Percentiles rank a stretch among this genome's conserved stretches.
These are phyloP conservation scores for Podila epicladia DNA, from an alignment of 192 early-diverging fungal genomes.

Conservation along the genomic window DNA sequence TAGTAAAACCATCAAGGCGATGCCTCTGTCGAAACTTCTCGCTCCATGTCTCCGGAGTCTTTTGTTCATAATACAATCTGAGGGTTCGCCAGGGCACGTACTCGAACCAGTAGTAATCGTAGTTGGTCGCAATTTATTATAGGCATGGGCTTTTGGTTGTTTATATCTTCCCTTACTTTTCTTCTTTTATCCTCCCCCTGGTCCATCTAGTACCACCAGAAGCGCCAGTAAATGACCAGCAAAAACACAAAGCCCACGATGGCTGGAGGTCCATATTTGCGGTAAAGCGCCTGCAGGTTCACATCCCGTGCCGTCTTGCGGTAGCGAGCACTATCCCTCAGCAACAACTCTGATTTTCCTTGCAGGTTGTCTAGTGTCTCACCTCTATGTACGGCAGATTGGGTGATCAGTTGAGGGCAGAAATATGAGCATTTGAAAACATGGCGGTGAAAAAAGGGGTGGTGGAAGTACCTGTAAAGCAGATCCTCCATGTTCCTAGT, in stretches of 20 bases:
- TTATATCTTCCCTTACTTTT: not conserved
- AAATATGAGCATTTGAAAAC: not conserved
- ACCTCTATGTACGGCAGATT: slow-evolving; percentile 31
- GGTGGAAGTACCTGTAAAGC: slow-evolving; percentile 83
- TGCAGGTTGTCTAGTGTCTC: slow-evolving; percentile 71
- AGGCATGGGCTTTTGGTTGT: not conserved
- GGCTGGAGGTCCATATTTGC: slow-evolving; percentile 93
- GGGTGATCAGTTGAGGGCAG: not conserved
- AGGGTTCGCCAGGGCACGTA: no score
- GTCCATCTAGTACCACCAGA: slow-evolving; percentile 59
- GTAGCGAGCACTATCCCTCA: slow-evolving; percentile 77
- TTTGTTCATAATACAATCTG: no score
- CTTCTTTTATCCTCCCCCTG: not conserved
- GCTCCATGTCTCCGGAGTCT: no score
- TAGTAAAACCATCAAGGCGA: no score
- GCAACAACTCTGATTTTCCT: slow-evolving; percentile 62
- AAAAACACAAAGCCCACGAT: slow-evolving; percentile 83
- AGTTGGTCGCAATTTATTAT: no score
- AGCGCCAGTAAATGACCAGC: slow-evolving; percentile 78
- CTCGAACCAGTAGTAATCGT: no score
- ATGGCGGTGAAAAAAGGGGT: slow-evolving; percentile 21
- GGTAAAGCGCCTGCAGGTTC: slow-evolving; percentile 89
- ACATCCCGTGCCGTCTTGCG: slow-evolving; percentile 87
- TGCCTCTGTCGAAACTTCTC: no score
- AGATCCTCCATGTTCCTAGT: slow-evolving; percentile 98